These are phyloP conservation scores for Lactarius tabidus DNA, from an alignment of 768 basidiomycete genomes.

Conservation along the genomic window DNA sequence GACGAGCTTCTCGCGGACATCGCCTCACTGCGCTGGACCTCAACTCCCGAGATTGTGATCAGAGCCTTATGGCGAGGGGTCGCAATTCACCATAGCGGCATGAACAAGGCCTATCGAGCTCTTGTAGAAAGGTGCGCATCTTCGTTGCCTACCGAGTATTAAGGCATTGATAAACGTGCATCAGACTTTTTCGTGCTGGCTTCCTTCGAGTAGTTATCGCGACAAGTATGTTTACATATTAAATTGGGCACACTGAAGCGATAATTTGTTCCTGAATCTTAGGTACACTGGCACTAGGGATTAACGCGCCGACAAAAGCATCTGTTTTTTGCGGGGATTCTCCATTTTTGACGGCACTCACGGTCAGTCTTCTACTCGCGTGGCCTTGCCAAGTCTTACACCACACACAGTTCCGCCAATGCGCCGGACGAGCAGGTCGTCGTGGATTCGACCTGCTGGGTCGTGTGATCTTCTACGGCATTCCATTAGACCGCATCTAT, in stretches of 20 bases:
- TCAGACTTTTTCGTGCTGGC: constrained; percentile 57
- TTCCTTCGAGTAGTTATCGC: constrained; percentile 64
- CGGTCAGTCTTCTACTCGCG: constrained; percentile 37
- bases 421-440: constrained; percentile 68
- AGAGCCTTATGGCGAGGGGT: constrained; percentile 54
- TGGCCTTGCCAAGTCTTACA: constrained; percentile 8
- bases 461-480: constrained; percentile 68
- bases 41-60: constrained; percentile 45
- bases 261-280: background rate
- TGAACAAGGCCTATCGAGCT: constrained; percentile 58
- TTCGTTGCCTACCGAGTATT: background rate
- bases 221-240: constrained; percentile 40
- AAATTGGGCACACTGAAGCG: background rate
- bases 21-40: constrained; percentile 35
- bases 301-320: constrained; percentile 69
- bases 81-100: constrained; percentile 66
- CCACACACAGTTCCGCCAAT: constrained; percentile 58
- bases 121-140: constrained; percentile 50
- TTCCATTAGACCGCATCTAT: constrained; percentile 59
- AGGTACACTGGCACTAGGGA: constrained; percentile 70
- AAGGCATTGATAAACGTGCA: background rate
- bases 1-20: constrained; percentile 50
- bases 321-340: constrained; percentile 62
- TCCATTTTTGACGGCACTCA: constrained; percentile 54
- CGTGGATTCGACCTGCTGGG: constrained; percentile 67